Evolutionary conservation across 768 basidiomycete species (phyloP), one percentile per base, ranked within the genome.

Genomic region (Dioszegia hungarica): DNA sequence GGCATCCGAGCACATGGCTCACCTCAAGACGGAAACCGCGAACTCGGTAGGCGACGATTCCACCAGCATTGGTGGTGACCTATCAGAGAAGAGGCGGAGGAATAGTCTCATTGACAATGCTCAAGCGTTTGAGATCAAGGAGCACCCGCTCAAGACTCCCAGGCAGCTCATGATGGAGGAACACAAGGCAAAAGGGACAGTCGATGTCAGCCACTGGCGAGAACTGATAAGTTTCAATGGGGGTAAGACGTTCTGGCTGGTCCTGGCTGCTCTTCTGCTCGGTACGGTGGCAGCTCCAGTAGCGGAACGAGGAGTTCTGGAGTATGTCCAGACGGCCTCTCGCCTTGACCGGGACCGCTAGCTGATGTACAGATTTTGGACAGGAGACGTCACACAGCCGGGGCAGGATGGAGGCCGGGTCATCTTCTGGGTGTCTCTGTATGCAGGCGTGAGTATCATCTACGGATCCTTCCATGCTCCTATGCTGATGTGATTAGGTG

Each of bases 331-430:
- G n/a, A n/a, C n/a, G n/a, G 0, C 24, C 31, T 25, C n/a, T n/a
- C n/a, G n/a, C n/a, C n/a, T n/a, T n/a, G n/a, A n/a, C n/a, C n/a
- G n/a, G n/a, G n/a, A n/a, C n/a, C n/a, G n/a, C n/a, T n/a, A n/a
- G n/a, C n/a, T n/a, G n/a, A n/a, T n/a, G n/a, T n/a, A 19, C 24
- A 71, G 69, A 15, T 5, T 58, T 14, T 71, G 69, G 69, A 62
- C 69, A 6, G n/a, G 39, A 14, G 58, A 56, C 34, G 55, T 14
- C 25, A 46, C 5, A 51, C 36, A 33, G 8, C 36, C 43, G 20
- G 27, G 22, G 20, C 45, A 51, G 10, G 20, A 2, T n/a, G 19
- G 14, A 11, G 46, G 47, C 25, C 40, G 41, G 8, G 28, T 57
- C 15, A 20, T 59, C 9, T 66, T 61, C 40, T 70, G 66, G 65